Evolutionary conservation across 176 grass and related monocot genomes (phyloP).

Genomic region (Poa pratensis): DNA sequence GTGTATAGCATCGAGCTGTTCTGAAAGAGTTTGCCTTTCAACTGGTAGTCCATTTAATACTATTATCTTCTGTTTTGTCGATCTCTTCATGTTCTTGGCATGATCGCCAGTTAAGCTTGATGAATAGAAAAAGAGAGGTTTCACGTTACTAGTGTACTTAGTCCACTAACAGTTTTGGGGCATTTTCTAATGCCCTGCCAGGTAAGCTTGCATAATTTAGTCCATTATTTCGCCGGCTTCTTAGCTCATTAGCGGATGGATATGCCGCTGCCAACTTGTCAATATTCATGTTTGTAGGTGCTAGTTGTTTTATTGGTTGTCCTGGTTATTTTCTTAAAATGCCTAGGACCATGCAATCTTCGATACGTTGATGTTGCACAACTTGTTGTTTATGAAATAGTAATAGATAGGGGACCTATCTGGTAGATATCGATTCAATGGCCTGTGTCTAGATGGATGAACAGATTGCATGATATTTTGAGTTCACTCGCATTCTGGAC

Average conservation of each 20-base stretch:
- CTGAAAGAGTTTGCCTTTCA: not conserved
- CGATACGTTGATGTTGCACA: not conserved
- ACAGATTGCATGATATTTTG: slow-evolving; percentile 29
- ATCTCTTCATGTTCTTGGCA: slow-evolving; percentile 18
- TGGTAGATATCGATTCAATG: not conserved
- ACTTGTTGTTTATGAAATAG: too few species aligned
- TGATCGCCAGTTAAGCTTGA: not conserved
- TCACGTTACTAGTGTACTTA: slow-evolving; percentile 9
- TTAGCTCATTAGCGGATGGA: slow-evolving; percentile 21
- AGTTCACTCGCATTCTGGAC: not conserved
- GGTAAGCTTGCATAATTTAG: slow-evolving; percentile 18
- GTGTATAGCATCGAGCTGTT: not conserved
- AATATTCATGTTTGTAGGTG: not conserved
- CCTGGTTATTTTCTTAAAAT: slow-evolving; percentile 15
- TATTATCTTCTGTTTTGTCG: not conserved
- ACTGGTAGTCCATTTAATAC: not conserved
- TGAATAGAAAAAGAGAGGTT: not conserved
- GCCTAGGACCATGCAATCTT: not conserved
- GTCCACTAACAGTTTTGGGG: not conserved
- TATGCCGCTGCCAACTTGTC: slow-evolving; percentile 1
- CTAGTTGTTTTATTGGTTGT: not conserved
- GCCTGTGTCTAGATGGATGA: not conserved
- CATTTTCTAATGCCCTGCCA: slow-evolving; percentile 31
- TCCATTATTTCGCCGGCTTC: slow-evolving; percentile 33
- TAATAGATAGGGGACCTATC: not conserved